Conservation (phyloP, 768 basidiomycete species). For the Daedalea quercina region DNA sequence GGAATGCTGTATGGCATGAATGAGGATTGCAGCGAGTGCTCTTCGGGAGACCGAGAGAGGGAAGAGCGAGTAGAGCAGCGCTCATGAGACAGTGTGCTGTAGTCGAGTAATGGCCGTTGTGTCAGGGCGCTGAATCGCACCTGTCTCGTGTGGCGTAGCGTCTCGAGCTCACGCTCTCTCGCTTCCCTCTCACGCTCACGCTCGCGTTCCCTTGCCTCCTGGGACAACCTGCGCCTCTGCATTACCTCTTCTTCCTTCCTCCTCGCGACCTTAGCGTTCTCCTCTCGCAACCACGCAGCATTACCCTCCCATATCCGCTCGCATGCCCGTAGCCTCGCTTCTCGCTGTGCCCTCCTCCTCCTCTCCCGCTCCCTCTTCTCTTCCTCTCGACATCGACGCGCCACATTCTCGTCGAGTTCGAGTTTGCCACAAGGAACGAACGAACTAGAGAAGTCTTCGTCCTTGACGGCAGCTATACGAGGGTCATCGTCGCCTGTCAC, state of each 20-base stretch:
- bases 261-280: constrained; percentile 16
- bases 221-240: constrained; percentile 14
- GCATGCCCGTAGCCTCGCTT: constrained; percentile 17
- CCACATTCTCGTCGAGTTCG: constrained; percentile 34
- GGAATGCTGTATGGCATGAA: constrained; percentile 22
- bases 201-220: constrained; percentile 18
- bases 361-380: constrained; percentile 29
- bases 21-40: constrained; percentile 25
- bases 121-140: constrained; percentile 8
- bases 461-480: constrained; percentile 52
- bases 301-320: constrained; percentile 25
- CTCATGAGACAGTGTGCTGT: constrained; percentile 15
- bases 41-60: neutral
- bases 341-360: constrained; percentile 25
- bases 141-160: constrained; percentile 12
- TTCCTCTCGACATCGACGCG: constrained; percentile 31
- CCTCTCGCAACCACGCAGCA: constrained; percentile 12
- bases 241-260: constrained; percentile 18
- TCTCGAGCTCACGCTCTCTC: constrained; percentile 15
- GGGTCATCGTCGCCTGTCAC: constrained; percentile 55
- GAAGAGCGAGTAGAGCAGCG: neutral
- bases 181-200: constrained; percentile 8
- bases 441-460: constrained; percentile 36
- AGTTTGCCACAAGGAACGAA: constrained; percentile 34
- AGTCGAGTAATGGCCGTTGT: constrained; percentile 19